Evolutionary conservation across 495 filamentous ascomycete species (phyloP), one percentile per base, ranked within the genome.

Genomic region (Penicillium steckii): DNA sequence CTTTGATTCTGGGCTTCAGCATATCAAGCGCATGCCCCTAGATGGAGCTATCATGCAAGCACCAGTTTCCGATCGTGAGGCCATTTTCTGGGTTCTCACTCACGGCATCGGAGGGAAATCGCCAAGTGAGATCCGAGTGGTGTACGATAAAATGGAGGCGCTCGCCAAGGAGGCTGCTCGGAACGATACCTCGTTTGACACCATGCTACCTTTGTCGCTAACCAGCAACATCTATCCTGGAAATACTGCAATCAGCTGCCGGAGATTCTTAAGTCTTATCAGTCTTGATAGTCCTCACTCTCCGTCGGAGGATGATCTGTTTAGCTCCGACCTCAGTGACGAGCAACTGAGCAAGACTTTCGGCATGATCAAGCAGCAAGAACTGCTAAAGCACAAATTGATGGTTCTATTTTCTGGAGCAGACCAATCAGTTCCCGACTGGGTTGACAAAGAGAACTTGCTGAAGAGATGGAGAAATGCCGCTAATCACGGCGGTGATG

Each of bases 301-400:
- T 19, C 76, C 71, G 0, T 86, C 88, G 3, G 88, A 87, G 35
- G 92, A 97, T 65, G 93, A 97, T 64, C 85, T 87, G 56, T 97
- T 96, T 70, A 88, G 85, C 44, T 86, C 86, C n/a, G 89, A 92
- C 66, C 67, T 95, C 9, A 61, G 66, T 0, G 84, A 88, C 46
- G 74, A 79, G 32, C 68, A 77, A 52, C 62, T 91, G 13, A 50
- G 43, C 21, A 58, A 60, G 21, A 87, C 78, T 0, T 95, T 92
- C 77, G 89, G 88, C 1, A 69, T 54, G 60, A 67, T 87, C 26
- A 71, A 77, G 38, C 41, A 77, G 49, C 58, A 68, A 30, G 81
- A 75, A 7, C 77, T 84, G 19, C 51, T 91, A 26, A 74, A 82
- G 12, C 45, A 54, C 21, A 69, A 65, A 27, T 27, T 79, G 24